Conservation (phyloP, 2,329 filamentous ascomycete genomes). For the Fusarium humuli region DNA sequence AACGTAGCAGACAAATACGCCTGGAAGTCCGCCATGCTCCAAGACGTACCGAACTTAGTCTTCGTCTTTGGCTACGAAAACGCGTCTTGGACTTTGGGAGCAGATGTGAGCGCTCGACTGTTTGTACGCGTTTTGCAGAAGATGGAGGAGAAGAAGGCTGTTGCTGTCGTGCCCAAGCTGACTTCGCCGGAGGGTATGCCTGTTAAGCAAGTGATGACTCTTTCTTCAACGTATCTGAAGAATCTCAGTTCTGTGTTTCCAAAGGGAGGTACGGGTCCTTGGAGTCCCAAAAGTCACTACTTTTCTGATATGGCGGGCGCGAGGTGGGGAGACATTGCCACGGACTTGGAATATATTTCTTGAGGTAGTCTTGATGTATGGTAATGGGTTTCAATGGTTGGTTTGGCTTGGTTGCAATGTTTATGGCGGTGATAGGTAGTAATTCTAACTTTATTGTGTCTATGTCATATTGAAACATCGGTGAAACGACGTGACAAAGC, state of each 20-base stretch:
- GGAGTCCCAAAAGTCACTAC: slow-evolving; percentile 50
- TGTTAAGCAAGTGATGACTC: slow-evolving; percentile 54
- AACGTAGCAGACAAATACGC: slow-evolving; percentile 59
- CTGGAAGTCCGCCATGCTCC: slow-evolving; percentile 72
- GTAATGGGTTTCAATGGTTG: fast-evolving
- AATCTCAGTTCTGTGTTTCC: slow-evolving; percentile 57
- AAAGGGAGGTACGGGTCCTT: slow-evolving; percentile 56
- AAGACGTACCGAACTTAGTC: slow-evolving; percentile 70
- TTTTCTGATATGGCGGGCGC: slow-evolving; percentile 47
- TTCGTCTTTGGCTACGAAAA: slow-evolving; percentile 71
- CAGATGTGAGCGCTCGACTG: slow-evolving; percentile 64
- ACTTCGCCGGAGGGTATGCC: slow-evolving; percentile 52
- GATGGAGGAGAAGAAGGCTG: slow-evolving; percentile 59
- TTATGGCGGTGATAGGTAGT: background rate
- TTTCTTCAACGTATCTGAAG: slow-evolving; percentile 65
- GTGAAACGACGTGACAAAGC: background rate
- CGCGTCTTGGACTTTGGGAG: slow-evolving; percentile 71
- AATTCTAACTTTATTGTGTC: background rate
- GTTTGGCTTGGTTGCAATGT: fast-evolving
- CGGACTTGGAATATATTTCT: slow-evolving; percentile 37
- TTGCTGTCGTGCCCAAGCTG: slow-evolving; percentile 58
- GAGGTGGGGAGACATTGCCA: slow-evolving; percentile 48
- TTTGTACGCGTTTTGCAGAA: slow-evolving; percentile 62
- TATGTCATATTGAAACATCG: background rate
- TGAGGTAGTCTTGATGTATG: background rate